These are phyloP conservation scores for Globisporangium abappressorium DNA, from an alignment of 352 stramenopile species.

Conservation along the genomic window DNA sequence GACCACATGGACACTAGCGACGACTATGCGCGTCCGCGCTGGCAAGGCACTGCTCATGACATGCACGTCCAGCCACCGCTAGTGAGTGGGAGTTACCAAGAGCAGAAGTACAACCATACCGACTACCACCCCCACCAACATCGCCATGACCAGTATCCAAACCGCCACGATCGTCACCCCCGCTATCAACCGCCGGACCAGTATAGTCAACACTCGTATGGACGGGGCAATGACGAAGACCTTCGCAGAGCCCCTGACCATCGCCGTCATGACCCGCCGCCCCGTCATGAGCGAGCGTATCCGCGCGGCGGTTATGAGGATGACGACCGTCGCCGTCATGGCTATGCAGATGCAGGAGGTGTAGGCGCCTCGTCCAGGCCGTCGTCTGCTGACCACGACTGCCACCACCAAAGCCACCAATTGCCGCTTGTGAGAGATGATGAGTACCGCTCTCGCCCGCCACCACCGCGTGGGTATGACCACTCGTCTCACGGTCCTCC, in stretches of 20 bases:
- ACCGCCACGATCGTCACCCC: no score
- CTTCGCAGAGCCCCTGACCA: background rate
- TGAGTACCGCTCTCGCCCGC: background rate
- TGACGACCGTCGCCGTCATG: background rate
- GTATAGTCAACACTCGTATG: background rate
- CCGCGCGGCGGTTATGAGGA: background rate
- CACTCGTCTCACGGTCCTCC: background rate
- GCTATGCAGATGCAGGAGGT: background rate
- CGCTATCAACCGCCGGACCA: background rate
- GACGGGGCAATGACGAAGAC: background rate
- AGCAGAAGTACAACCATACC: background rate
- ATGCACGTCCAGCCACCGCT: background rate
- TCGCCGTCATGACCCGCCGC: background rate
- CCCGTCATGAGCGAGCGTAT: background rate
- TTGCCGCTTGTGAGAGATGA: background rate
- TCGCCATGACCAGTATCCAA: background rate
- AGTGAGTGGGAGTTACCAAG: background rate
- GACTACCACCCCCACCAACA: background rate
- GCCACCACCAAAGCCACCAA: background rate
- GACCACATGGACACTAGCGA: background rate
- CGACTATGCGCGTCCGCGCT: slow-evolving; percentile 3
- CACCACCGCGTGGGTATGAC: background rate
- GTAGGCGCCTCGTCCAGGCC: background rate
- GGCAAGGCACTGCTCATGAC: background rate
- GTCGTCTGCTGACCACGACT: background rate